These are phyloP conservation scores for Myochromella boudieri DNA, from an alignment of 768 basidiomycete genomes.

Conservation along the genomic window DNA sequence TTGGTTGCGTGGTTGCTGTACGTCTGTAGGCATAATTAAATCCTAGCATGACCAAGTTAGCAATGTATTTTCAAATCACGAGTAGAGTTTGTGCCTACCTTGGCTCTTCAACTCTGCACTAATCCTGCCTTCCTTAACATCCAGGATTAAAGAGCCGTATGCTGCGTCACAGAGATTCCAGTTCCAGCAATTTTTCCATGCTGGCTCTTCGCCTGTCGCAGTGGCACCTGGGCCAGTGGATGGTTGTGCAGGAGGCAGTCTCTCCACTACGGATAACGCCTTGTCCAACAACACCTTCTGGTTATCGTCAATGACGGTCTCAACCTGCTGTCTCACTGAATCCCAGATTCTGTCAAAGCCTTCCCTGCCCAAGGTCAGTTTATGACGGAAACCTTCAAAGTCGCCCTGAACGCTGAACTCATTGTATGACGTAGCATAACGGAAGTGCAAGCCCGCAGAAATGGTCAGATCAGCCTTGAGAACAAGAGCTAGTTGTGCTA, in stretches of 20 bases:
- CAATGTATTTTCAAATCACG: neutral
- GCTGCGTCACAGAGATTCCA: slow-evolving; percentile 98
- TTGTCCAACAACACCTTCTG: slow-evolving; percentile 89
- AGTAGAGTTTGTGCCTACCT: slow-evolving; percentile 49
- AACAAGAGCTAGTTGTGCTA: slow-evolving; percentile 85
- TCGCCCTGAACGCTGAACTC: slow-evolving; percentile 93
- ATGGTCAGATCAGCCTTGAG: slow-evolving; percentile 94
- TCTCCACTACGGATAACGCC: slow-evolving; percentile 80
- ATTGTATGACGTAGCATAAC: slow-evolving; percentile 94
- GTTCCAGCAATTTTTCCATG: slow-evolving; percentile 99
- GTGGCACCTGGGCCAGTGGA: slow-evolving; percentile 46
- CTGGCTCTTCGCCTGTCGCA: slow-evolving; percentile 75
- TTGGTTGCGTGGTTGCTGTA: slow-evolving; percentile 57
- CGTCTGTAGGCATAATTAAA: slow-evolving; percentile 96
- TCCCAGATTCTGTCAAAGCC: slow-evolving; percentile 94
- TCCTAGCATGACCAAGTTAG: slow-evolving; percentile 34
- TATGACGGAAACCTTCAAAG: slow-evolving; percentile 83
- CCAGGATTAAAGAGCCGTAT: slow-evolving; percentile 84
- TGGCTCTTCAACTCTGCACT: slow-evolving; percentile 92
- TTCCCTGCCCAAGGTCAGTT: slow-evolving; percentile 76
- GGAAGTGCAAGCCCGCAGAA: slow-evolving; percentile 95
- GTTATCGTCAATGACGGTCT: slow-evolving; percentile 86
- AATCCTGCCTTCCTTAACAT: slow-evolving; percentile 89
- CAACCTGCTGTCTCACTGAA: slow-evolving; percentile 87
- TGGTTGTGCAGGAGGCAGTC: slow-evolving; percentile 62